Conservation (phyloP, 164 flowering plant species). For the Berberis thunbergii region DNA sequence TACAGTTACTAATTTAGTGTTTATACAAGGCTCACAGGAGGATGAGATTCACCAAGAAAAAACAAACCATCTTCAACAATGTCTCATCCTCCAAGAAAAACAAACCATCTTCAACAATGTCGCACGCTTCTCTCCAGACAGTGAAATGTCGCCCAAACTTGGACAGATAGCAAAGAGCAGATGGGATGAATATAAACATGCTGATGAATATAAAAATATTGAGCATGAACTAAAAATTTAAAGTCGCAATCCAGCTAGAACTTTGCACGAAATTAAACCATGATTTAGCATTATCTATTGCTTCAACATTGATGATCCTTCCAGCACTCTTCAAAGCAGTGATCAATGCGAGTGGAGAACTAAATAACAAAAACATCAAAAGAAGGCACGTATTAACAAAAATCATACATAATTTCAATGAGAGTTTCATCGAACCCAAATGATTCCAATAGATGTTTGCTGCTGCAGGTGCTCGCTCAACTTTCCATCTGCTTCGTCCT, state of each 20-base stretch:
- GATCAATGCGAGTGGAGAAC: conserved; percentile 92
- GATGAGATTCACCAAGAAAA: conserved; percentile 86
- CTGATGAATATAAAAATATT: conserved; percentile 91
- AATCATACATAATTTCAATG: conserved; percentile 63
- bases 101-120: conserved; percentile 95
- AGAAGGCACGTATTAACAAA: conserved; percentile 77
- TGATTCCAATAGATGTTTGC: conserved; percentile 94
- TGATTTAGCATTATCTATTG: conserved; percentile 75
- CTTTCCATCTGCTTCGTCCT: conserved; percentile 88
- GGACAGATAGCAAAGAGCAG: conserved; percentile 82
- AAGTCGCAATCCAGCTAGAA: conserved; percentile 82
- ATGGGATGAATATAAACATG: conserved; percentile 91
- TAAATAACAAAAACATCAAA: conserved; percentile 77
- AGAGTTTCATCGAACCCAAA: conserved; percentile 69
- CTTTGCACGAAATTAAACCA: conserved; percentile 91
- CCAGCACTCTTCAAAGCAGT: conserved; percentile 78
- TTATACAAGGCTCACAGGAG: conserved; percentile 41
- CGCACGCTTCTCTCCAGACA: conserved; percentile 96
- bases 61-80: too few relatives aligned
- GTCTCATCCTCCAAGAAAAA: too few relatives aligned
- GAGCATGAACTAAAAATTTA: conserved; percentile 84
- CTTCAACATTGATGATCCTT: conserved; percentile 88
- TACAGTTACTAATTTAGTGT: too few relatives aligned
- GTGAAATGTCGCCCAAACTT: conserved; percentile 87
- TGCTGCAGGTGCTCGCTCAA: conserved; percentile 89